Evolutionary conservation across 1,284 basidiomycete species (phyloP).

Genomic region (Leccinum fallax): DNA sequence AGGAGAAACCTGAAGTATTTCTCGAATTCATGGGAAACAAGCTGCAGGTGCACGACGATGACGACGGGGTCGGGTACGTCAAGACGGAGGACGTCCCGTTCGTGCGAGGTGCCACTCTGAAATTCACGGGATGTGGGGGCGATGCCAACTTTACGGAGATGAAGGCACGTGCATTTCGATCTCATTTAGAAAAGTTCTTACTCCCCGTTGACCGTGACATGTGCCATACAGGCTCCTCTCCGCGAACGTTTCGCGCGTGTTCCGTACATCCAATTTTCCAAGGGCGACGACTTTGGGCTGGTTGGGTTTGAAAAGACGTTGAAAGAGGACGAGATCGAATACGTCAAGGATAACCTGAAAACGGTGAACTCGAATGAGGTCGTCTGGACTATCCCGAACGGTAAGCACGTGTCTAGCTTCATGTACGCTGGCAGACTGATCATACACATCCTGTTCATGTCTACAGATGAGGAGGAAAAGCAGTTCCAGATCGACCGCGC

Average conservation of each 20-base stretch:
- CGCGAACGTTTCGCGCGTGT: slow-evolving; percentile 77
- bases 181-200: background rate
- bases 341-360: slow-evolving; percentile 62
- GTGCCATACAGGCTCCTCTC: slow-evolving; percentile 59
- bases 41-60: slow-evolving; percentile 63
- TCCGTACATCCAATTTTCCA: slow-evolving; percentile 71
- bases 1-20: slow-evolving; percentile 58
- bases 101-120: slow-evolving; percentile 72
- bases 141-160: slow-evolving; percentile 70
- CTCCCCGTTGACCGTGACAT: slow-evolving; percentile 3
- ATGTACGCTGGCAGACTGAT: background rate
- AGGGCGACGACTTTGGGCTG: slow-evolving; percentile 64
- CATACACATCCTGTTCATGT: background rate
- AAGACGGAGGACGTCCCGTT: slow-evolving; percentile 73
- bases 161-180: slow-evolving; percentile 49
- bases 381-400: slow-evolving; percentile 60
- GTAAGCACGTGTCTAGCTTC: slow-evolving; percentile 40
- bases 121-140: slow-evolving; percentile 71
- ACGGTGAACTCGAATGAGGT: slow-evolving; percentile 64
- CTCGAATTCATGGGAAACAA: slow-evolving; percentile 72
- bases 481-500: slow-evolving; percentile 73
- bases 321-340: slow-evolving; percentile 65
- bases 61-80: slow-evolving; percentile 58
- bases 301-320: slow-evolving; percentile 76
- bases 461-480: slow-evolving; percentile 62